phyloP scores from a whole-genome alignment of 208 protist genomes.

The Tritrichomonas foetus region DNA sequence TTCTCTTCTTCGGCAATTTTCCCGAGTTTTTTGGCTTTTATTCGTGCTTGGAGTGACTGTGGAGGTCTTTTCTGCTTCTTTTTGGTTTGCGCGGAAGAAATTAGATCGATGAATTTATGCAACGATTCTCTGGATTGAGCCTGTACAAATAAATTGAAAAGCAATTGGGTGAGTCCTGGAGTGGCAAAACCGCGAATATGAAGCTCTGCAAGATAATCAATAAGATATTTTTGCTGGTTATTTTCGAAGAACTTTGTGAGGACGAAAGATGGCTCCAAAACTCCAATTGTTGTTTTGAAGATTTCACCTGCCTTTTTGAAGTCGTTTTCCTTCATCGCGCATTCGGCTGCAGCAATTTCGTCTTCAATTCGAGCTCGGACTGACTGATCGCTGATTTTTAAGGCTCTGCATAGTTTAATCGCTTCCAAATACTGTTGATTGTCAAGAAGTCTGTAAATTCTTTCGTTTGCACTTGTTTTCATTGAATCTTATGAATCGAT shows the following conservation, averaged over 20 bases:
- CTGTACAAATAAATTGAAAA: conserved; percentile 15
- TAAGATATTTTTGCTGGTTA: background rate
- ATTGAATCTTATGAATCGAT: too few species aligned
- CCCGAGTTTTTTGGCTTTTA: too few species aligned
- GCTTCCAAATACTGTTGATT: too few species aligned
- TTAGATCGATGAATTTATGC: background rate
- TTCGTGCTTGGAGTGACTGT: too few species aligned
- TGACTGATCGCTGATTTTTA: too few species aligned
- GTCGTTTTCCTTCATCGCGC: background rate
- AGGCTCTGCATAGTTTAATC: too few species aligned
- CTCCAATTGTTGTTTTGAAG: background rate
- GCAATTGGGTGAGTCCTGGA: background rate
- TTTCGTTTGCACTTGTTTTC: too few species aligned
- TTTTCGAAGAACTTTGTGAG: background rate
- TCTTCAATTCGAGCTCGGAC: background rate
- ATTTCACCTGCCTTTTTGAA: background rate
- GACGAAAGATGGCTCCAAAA: background rate
- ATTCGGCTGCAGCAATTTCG: background rate
- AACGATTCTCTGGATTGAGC: background rate
- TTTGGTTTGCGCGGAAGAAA: background rate
- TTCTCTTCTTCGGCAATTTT: too few species aligned
- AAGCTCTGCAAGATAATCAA: background rate
- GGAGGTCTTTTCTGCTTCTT: background rate
- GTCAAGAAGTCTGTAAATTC: too few species aligned
- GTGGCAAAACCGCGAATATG: background rate